A percentile compares a stretch with the other conserved stretches of the same genome.
These are phyloP conservation scores for Sanghuangporus weigelae DNA, from an alignment of 1,284 basidiomycete genomes.

Conservation along the genomic window DNA sequence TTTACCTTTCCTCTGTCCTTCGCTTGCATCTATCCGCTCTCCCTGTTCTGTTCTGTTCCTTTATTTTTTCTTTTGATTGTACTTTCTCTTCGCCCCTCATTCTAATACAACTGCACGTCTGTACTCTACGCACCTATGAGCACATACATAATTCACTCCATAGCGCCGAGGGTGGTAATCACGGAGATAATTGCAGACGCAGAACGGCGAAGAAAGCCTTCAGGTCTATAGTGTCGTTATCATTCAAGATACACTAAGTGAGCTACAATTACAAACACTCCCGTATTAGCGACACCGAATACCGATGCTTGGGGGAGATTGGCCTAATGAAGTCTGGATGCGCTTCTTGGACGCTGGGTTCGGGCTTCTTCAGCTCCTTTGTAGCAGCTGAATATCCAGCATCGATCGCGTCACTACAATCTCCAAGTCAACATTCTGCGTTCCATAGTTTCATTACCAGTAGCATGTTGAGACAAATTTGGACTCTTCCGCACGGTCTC, in stretches of 20 bases:
- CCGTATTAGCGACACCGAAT: no score
- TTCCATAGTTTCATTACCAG: no score
- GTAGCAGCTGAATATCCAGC: background rate
- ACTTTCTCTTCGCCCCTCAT: background rate
- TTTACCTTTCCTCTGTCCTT: no score
- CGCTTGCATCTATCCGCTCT: background rate
- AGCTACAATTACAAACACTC: conserved; percentile 28
- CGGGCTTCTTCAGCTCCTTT: conserved; percentile 20
- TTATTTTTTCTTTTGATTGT: background rate
- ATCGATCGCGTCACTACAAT: no score
- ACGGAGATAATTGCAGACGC: no score
- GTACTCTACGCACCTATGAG: background rate
- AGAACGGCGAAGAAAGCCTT: background rate
- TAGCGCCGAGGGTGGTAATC: background rate
- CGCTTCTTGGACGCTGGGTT: conserved; percentile 19
- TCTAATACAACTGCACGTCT: background rate
- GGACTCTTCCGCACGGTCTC: no score
- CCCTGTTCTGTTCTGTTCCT: background rate
- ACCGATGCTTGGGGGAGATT: conserved; percentile 28
- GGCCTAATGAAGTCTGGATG: conserved; percentile 29
- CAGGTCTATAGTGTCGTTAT: background rate
- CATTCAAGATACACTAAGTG: background rate
- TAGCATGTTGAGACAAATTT: no score
- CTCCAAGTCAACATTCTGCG: no score
- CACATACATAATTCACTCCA: background rate